Conservation (phyloP, 164 flowering plant species). For the Sedum album region DNA sequence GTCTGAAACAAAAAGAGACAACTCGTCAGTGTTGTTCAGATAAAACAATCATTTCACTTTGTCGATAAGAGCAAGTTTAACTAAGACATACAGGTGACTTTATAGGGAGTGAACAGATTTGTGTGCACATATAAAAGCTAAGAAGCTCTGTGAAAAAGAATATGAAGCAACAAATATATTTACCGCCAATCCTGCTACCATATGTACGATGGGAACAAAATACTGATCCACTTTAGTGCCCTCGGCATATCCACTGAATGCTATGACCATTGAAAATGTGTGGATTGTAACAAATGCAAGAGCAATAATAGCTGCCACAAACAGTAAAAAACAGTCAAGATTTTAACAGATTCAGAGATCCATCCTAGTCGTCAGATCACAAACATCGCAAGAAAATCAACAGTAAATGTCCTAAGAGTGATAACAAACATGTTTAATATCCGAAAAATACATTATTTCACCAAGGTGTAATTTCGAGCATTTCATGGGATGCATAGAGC, state of each 20-base stretch:
- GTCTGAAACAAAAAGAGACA: constrained; percentile 38
- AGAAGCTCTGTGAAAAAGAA: background rate
- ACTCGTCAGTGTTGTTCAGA: background rate
- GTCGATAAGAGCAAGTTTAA: background rate
- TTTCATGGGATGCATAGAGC: background rate
- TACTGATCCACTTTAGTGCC: constrained; percentile 57
- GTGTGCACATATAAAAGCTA: background rate
- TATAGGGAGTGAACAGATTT: background rate
- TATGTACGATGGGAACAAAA: constrained; percentile 75
- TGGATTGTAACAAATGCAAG: constrained; percentile 90
- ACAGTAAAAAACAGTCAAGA: constrained; percentile 9
- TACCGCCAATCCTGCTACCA: constrained; percentile 72
- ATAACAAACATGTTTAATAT: constrained; percentile 1
- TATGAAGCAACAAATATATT: background rate
- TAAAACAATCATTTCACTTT: background rate
- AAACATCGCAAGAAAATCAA: background rate
- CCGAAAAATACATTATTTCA: background rate
- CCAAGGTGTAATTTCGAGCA: background rate
- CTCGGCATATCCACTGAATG: constrained; percentile 84
- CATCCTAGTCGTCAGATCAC: background rate
- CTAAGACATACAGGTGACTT: background rate
- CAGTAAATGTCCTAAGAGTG: background rate
- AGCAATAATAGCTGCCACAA: constrained; percentile 60
- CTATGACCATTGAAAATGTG: constrained; percentile 97
- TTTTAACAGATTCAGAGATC: background rate